Percentiles rank a stretch among this genome's conserved stretches.
Evolutionary conservation across 2,329 filamentous ascomycete genomes (phyloP).

Genomic region (Bipolaris gigantea): DNA sequence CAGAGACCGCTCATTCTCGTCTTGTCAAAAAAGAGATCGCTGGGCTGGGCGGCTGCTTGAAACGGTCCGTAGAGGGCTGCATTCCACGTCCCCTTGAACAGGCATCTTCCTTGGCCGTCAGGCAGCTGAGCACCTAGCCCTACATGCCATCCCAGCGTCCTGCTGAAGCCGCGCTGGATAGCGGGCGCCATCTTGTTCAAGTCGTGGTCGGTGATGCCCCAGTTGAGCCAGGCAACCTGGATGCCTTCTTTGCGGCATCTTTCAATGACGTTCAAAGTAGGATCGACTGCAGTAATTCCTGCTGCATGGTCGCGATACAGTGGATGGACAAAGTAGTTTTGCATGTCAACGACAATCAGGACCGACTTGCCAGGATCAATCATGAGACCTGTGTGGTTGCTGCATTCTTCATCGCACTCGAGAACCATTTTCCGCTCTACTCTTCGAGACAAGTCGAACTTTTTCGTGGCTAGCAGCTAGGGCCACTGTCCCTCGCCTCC

Average conservation of each 20-base stretch:
- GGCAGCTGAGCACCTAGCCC: slow-evolving; percentile 46
- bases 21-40: slow-evolving; percentile 50
- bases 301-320: slow-evolving; percentile 35
- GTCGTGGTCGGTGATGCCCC: slow-evolving; percentile 46
- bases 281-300: slow-evolving; percentile 39
- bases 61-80: slow-evolving; percentile 48
- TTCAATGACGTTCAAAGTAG: slow-evolving; percentile 45
- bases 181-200: slow-evolving; percentile 46
- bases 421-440: slow-evolving; percentile 43
- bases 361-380: slow-evolving; percentile 47
- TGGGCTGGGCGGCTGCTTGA: slow-evolving; percentile 40
- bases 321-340: slow-evolving; percentile 48
- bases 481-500: slow-evolving; percentile 48
- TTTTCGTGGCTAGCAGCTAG: slow-evolving; percentile 46
- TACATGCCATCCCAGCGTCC: slow-evolving; percentile 48
- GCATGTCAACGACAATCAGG: slow-evolving; percentile 49
- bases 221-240: slow-evolving; percentile 48
- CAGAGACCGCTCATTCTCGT: slow-evolving; percentile 49
- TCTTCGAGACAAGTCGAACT: slow-evolving; percentile 48
- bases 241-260: slow-evolving; percentile 47
- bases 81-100: slow-evolving; percentile 50
- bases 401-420: slow-evolving; percentile 46
- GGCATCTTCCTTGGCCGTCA: slow-evolving; percentile 43
- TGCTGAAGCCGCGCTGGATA: slow-evolving; percentile 48
- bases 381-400: slow-evolving; percentile 45